Evolutionary conservation across 805 yeast species (phyloP).

Genomic region (Lipomyces sp.): DNA sequence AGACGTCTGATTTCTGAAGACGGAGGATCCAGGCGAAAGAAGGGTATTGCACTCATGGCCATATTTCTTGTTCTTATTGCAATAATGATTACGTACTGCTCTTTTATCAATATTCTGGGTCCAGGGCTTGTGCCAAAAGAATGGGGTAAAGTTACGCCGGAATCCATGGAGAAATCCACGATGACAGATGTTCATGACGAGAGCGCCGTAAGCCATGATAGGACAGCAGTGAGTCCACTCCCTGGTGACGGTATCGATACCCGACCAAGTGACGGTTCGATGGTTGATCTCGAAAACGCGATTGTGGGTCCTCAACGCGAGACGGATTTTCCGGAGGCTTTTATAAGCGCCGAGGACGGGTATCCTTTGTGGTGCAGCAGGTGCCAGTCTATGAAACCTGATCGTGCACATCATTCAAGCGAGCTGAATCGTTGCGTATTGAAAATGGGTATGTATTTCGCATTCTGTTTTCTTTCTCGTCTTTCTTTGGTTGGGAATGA

Average conservation of each 20-base stretch:
- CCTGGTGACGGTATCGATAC: too few relatives aligned
- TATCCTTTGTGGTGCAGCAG: constrained; percentile 70
- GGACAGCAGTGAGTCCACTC: neutral
- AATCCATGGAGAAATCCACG: constrained; percentile 32
- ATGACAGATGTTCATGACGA: constrained; percentile 29
- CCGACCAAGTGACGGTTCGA: too few relatives aligned
- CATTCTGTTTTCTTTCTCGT: neutral
- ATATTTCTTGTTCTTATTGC: constrained; percentile 34
- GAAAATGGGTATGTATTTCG: constrained; percentile 47
- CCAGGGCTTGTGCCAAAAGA: constrained; percentile 51
- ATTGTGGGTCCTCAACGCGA: neutral
- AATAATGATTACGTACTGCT: constrained; percentile 45
- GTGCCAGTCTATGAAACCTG: constrained; percentile 63
- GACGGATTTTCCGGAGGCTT: constrained; percentile 48
- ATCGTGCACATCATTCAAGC: constrained; percentile 68
- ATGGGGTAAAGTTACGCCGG: constrained; percentile 41
- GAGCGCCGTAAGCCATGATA: neutral
- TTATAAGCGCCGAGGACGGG: constrained; percentile 69
- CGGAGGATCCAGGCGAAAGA: constrained; percentile 32
- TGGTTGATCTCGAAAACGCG: neutral
- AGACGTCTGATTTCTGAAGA: constrained; percentile 34
- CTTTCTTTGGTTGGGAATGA: too few relatives aligned
- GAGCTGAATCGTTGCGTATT: constrained; percentile 58
- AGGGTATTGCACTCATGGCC: constrained; percentile 44
- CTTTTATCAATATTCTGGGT: constrained; percentile 46